A percentile compares a stretch with the other conserved stretches of the same genome.
These are phyloP conservation scores for Senna tora DNA, from an alignment of 306 rosid genomes.

Conservation along the genomic window DNA sequence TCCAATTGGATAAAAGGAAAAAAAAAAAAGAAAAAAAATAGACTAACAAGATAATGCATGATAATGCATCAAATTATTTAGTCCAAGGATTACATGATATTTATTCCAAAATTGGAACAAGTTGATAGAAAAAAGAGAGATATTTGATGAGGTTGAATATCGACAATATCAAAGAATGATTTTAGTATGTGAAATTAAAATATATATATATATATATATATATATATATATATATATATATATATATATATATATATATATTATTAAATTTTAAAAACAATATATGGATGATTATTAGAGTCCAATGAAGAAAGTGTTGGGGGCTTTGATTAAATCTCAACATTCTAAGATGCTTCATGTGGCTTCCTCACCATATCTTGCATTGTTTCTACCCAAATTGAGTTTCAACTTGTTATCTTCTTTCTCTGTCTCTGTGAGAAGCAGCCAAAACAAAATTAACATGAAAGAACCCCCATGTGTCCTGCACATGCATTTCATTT, in stretches of 20 bases:
- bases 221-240: too few relatives aligned
- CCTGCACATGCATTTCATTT: constrained; percentile 52
- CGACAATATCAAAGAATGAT: too few relatives aligned
- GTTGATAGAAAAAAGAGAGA: constrained; percentile 33
- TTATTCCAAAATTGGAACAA: constrained; percentile 35
- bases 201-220: too few relatives aligned
- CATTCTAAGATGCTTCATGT: constrained; percentile 3
- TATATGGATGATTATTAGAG: too few relatives aligned
- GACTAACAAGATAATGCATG: too few relatives aligned
- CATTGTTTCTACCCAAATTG: constrained; percentile 1
- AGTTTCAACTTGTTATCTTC: constrained; percentile 38
- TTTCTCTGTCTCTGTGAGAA: constrained; percentile 30
- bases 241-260: too few relatives aligned
- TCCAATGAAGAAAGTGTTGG: too few relatives aligned
- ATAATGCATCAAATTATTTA: constrained; percentile 3
- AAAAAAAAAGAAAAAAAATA: too few relatives aligned
- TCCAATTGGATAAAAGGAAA: background rate
- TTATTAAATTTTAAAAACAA: too few relatives aligned
- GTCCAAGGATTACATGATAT: constrained; percentile 7
- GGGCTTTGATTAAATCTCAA: too few relatives aligned
- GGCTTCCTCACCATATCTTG: too few relatives aligned
- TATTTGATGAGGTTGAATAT: background rate
- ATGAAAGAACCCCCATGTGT: constrained; percentile 45
- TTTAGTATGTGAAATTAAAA: too few relatives aligned
- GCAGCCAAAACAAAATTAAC: constrained; percentile 36